A percentile compares a stretch with the other conserved stretches of the same genome.
Evolutionary conservation across 202 grass and related monocot species (phyloP).

Genomic region (Brachypodium distachyon): DNA sequence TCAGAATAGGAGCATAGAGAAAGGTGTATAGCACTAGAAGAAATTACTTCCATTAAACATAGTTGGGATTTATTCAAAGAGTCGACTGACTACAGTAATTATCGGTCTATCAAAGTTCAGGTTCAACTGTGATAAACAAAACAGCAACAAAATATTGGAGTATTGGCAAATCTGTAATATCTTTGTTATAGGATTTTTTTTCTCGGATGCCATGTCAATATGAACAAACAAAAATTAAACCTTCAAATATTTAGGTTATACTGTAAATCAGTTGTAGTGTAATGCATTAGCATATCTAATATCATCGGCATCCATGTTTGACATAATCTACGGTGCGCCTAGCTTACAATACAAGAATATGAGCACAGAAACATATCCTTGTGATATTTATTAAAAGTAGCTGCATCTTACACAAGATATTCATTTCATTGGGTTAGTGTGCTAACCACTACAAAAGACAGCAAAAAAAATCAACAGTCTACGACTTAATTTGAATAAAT

Average conservation of each 20-base stretch:
- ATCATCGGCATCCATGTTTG: background rate
- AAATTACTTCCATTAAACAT: background rate
- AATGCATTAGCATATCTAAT: background rate
- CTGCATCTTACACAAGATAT: background rate
- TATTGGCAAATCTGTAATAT: background rate
- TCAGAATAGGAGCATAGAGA: background rate
- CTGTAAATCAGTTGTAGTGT: background rate
- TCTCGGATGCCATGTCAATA: background rate
- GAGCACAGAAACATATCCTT: background rate
- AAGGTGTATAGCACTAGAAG: background rate
- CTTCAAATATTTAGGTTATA: background rate
- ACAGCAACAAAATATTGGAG: background rate
- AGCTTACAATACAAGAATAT: background rate
- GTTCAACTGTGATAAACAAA: background rate
- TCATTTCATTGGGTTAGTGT: background rate
- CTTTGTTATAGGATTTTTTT: background rate
- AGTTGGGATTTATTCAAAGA: slow-evolving; percentile 6
- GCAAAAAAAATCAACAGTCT: background rate
- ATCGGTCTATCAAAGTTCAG: background rate
- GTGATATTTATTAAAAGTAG: background rate
- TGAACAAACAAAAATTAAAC: background rate
- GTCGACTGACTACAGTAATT: background rate
- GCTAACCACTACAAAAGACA: background rate
- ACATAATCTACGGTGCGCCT: background rate
- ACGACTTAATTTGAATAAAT: background rate